Evolutionary conservation across 2,329 filamentous ascomycete genomes (phyloP), one percentile per base, ranked within the genome.

Genomic region (Hypoxylon sp.): DNA sequence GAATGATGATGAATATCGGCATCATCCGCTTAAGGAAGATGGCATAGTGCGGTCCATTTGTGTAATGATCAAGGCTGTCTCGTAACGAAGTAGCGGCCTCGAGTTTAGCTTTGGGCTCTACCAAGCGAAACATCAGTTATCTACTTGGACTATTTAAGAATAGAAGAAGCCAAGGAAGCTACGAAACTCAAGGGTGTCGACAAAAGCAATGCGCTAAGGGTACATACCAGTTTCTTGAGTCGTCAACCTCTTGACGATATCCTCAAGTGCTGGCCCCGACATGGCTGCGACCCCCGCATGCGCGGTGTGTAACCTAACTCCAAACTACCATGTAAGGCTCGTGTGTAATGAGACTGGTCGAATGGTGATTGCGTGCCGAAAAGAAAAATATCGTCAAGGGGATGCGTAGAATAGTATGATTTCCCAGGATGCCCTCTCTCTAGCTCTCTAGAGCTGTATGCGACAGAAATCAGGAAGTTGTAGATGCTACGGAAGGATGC

Each of bases 11-110:
- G 82, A 98, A 96, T 35, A 97, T 89, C 42, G 96, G 96, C 83
- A 98, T 92, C 76, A 98, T 86, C 81, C 93, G 93, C 77, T 93
- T 89, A 67, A 99, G 86, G 79, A 99, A 98, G 55, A 88, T 85
- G 29, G 88, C 82, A 79, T 98, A 99, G 75, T 90, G 90, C 61
- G 88, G 86, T 59, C 92, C 91, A 76, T 88, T 89, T 60, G 92
- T 94, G 83, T 96, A 97, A 76, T 94, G 88, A 72, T 99, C 97
- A 74, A 98, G 90, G 75, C 88, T 94, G 82, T 99, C 97, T 78
- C 96, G 93, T 76, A 99, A 86, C 72, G 94, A 92, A 58, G 91
- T 90, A 69, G 95, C 94, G 71, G 94, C 90, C 76, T 94, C 93
- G 69, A 92, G 88, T 83, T 94, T 97, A 65, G 90, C 82, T 83